phyloP scores from a whole-genome alignment of 2,329 filamentous ascomycete genomes.

The Epichloe brachyelytri region DNA sequence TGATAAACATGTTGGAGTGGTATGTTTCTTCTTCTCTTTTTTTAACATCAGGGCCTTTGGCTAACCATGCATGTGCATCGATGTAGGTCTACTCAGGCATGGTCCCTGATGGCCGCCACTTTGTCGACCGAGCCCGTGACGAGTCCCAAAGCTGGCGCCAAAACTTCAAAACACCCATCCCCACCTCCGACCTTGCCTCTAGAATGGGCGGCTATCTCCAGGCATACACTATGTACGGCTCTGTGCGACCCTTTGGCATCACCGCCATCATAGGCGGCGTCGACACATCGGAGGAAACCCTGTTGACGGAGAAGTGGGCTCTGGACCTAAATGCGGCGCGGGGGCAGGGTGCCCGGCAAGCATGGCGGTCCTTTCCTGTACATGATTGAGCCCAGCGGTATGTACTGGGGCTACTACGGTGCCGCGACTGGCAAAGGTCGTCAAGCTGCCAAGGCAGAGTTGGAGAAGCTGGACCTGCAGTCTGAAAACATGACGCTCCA shows the following conservation, averaged over 20 bases:
- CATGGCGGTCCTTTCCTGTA: conserved; percentile 88
- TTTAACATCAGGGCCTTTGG: background rate
- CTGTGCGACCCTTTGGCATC: conserved; percentile 91
- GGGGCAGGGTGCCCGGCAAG: conserved; percentile 63
- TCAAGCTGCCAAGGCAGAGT: conserved; percentile 92
- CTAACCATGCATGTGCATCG: background rate
- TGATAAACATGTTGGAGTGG: conserved; percentile 85
- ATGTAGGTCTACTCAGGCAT: conserved; percentile 85
- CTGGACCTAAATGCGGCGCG: conserved; percentile 62
- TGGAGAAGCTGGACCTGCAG: conserved; percentile 89
- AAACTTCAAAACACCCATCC: conserved; percentile 90
- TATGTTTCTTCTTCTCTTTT: conserved; percentile 33
- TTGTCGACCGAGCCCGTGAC: conserved; percentile 85
- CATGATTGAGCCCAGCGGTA: conserved; percentile 96
- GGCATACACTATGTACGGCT: conserved; percentile 94
- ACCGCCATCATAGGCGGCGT: conserved; percentile 89
- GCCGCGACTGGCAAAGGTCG: conserved; percentile 94
- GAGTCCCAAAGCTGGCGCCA: conserved; percentile 85
- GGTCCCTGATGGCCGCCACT: conserved; percentile 88
- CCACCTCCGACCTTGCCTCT: conserved; percentile 73
- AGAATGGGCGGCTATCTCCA: conserved; percentile 95
- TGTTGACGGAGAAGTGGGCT: conserved; percentile 84
- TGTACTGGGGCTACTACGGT: conserved; percentile 99
- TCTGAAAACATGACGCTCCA: conserved; percentile 64
- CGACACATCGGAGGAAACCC: conserved; percentile 78